Evolutionary conservation across 441 rosid species (phyloP).

Genomic region (Aleurites moluccanus): DNA sequence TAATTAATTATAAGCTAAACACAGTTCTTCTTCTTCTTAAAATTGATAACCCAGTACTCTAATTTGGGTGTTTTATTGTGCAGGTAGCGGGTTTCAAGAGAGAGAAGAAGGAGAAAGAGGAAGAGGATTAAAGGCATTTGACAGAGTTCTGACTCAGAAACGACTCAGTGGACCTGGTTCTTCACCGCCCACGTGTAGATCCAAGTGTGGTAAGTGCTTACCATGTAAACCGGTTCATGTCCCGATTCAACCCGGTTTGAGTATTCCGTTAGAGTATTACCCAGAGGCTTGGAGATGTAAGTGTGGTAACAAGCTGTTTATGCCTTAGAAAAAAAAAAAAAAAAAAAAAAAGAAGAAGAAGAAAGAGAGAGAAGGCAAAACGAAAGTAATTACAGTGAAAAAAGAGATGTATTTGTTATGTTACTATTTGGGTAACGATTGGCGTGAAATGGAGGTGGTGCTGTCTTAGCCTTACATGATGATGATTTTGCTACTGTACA

Average conservation of each 20-base stretch:
- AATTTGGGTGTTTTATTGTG: neutral
- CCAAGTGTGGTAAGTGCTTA: conserved; percentile 71
- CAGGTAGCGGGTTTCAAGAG: conserved; percentile 42
- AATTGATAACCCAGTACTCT: neutral
- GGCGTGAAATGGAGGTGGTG: conserved; percentile 16
- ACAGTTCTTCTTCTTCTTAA: neutral
- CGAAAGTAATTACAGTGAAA: neutral
- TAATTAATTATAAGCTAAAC: neutral
- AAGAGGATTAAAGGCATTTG: conserved; percentile 27
- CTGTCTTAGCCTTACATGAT: conserved; percentile 16
- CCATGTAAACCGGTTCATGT: conserved; percentile 89
- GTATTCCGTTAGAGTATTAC: conserved; percentile 70
- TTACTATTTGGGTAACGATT: conserved; percentile 21
- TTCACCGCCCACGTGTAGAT: conserved; percentile 77
- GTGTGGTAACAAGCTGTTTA: conserved; percentile 70
- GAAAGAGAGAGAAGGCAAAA: neutral
- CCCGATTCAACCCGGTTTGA: conserved; percentile 66
- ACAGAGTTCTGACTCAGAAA: conserved; percentile 36
- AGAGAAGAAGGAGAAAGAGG: conserved; percentile 20
- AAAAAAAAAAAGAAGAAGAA: neutral
- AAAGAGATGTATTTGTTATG: conserved; percentile 9
- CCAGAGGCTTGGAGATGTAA: conserved; percentile 98
- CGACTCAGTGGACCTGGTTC: conserved; percentile 67
- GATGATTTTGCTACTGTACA: conserved; percentile 35
- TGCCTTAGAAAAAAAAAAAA: conserved; percentile 60